Conservation (phyloP, 805 yeast genomes). For the Wickerhamiella siamensis region DNA sequence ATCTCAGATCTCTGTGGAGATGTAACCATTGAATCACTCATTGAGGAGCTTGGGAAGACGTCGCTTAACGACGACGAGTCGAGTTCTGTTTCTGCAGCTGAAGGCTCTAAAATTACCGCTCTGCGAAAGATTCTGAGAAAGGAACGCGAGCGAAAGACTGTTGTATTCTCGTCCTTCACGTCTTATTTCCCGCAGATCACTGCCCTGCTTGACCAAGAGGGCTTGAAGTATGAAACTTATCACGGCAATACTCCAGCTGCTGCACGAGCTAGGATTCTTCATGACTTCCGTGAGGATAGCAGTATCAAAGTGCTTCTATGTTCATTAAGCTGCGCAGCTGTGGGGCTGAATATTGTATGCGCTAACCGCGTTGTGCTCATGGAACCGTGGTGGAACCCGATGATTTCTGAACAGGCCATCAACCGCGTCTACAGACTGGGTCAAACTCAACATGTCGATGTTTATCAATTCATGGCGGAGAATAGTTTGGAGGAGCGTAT, state of each 20-base stretch:
- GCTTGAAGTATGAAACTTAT: constrained; percentile 24
- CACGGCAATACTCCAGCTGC: constrained; percentile 26
- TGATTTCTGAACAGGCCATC: constrained; percentile 37
- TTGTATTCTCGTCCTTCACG: constrained; percentile 33
- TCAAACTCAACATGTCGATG: constrained; percentile 31
- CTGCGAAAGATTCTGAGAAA: constrained; percentile 25
- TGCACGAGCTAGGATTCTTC: constrained; percentile 23
- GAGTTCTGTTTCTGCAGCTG: constrained; percentile 3
- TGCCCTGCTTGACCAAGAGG: constrained; percentile 21
- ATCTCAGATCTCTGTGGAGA: too few relatives aligned
- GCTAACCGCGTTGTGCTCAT: constrained; percentile 31
- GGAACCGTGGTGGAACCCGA: constrained; percentile 42
- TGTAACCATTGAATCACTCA: too few relatives aligned
- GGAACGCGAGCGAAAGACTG: constrained; percentile 29
- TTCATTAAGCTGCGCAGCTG: constrained; percentile 32
- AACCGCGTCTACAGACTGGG: constrained; percentile 39
- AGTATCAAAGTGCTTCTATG: constrained; percentile 26
- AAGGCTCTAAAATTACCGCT: constrained; percentile 23
- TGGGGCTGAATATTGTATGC: constrained; percentile 31
- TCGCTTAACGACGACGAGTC: constrained; percentile 11
- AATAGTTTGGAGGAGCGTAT: constrained; percentile 32
- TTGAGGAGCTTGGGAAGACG: constrained; percentile 16
- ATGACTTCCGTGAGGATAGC: constrained; percentile 21
- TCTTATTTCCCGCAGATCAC: constrained; percentile 24
- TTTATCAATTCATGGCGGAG: constrained; percentile 29